These are phyloP conservation scores for Spergularia bocconei DNA, from an alignment of 148 eudicot species.

Conservation along the genomic window DNA sequence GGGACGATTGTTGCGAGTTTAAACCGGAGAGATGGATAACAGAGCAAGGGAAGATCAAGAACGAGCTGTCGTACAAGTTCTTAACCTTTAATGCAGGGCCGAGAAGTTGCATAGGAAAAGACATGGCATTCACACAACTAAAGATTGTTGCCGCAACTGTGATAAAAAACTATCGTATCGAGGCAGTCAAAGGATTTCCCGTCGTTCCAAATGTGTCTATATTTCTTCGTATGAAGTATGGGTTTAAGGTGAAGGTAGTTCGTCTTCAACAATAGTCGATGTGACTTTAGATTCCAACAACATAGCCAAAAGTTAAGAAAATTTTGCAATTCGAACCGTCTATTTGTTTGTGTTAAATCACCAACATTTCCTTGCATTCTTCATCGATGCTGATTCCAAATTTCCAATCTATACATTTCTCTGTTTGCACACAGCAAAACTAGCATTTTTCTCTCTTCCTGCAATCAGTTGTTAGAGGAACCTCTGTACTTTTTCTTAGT, in stretches of 20 bases:
- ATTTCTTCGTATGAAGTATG: conserved; percentile 24
- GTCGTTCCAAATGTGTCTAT: conserved; percentile 10
- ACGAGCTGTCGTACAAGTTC: conserved; percentile 44
- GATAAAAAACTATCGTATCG: conserved; percentile 15
- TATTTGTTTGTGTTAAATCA: too few relatives aligned
- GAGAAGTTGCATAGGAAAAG: conserved; percentile 38
- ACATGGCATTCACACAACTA: conserved; percentile 31
- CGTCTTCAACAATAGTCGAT: not conserved
- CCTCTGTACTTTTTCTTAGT: conserved; percentile 25
- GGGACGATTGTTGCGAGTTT: too few relatives aligned
- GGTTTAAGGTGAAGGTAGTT: conserved; percentile 20
- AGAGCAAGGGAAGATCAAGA: conserved; percentile 24
- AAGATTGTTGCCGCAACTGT: conserved; percentile 14
- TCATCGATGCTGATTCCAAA: too few relatives aligned
- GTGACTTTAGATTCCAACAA: too few relatives aligned
- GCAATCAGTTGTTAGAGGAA: conserved; percentile 39
- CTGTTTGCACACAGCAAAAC: too few relatives aligned
- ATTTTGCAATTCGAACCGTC: too few relatives aligned
- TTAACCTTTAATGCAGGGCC: conserved; percentile 45
- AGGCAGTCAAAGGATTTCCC: conserved; percentile 13
- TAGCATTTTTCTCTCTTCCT: too few relatives aligned
- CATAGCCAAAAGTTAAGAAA: too few relatives aligned
- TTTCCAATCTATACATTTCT: too few relatives aligned
- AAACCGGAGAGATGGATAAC: too few relatives aligned
- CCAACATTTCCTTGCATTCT: too few relatives aligned